Conservation (phyloP, 2,329 filamentous ascomycete genomes). For the Dothistroma septosporum region DNA sequence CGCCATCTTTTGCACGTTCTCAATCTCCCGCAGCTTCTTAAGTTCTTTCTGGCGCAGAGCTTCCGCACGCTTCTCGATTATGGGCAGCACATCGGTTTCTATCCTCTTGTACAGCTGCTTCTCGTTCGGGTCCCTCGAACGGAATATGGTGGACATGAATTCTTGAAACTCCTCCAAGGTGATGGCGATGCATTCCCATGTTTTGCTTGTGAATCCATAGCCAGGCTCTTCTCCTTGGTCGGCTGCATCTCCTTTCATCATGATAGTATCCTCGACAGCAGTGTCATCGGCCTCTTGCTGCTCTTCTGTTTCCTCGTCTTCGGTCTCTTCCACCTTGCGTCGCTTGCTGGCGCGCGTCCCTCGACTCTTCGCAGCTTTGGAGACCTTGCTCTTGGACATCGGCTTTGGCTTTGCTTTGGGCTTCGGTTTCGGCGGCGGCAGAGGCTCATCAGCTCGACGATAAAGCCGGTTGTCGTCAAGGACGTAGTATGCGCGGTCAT, state of each 20-base stretch:
- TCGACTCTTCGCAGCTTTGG: constrained; percentile 55
- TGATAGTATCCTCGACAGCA: constrained; percentile 38
- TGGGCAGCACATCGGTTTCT: constrained; percentile 72
- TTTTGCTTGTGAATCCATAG: constrained; percentile 65
- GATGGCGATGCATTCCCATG: constrained; percentile 88
- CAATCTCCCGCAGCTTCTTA: constrained; percentile 74
- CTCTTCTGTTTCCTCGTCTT: constrained; percentile 41
- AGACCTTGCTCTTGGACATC: constrained; percentile 53
- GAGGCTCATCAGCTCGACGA: constrained; percentile 71
- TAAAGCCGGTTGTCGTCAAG: constrained; percentile 94
- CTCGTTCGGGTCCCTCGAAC: constrained; percentile 79
- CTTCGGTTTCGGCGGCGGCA: constrained; percentile 55
- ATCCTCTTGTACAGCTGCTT: constrained; percentile 70
- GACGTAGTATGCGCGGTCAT: constrained; percentile 83
- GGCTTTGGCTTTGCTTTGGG: constrained; percentile 51
- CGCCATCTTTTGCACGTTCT: constrained; percentile 81
- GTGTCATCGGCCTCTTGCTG: constrained; percentile 40
- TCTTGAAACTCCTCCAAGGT: constrained; percentile 70
- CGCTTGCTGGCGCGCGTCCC: constrained; percentile 66
- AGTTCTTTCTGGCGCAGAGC: constrained; percentile 65
- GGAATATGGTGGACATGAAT: constrained; percentile 67
- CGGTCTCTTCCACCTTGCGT: constrained; percentile 54
- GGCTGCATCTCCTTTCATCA: constrained; percentile 28
- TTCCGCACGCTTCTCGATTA: constrained; percentile 72
- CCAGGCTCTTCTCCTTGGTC: constrained; percentile 40